A percentile compares a stretch with the other conserved stretches of the same genome.
Evolutionary conservation across 1,284 basidiomycete species (phyloP).

Genomic region (Sporisorium sorghi): DNA sequence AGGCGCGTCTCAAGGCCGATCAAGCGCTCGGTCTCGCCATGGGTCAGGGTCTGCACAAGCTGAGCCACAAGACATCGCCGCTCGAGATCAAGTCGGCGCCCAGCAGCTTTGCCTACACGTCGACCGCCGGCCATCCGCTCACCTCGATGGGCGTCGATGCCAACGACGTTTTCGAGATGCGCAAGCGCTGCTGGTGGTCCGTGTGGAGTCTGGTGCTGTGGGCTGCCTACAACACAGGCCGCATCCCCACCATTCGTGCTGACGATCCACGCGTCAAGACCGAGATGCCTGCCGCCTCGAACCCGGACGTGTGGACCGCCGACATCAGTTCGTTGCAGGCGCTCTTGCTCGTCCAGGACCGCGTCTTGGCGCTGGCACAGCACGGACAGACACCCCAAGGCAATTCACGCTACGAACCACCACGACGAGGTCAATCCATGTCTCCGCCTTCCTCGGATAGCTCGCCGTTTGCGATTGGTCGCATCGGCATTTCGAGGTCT

Average conservation of each 20-base stretch:
- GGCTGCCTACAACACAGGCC: conserved; percentile 63
- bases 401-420: conserved; percentile 24
- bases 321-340: conserved; percentile 59
- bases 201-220: conserved; percentile 61
- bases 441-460: conserved; percentile 28
- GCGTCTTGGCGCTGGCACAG: conserved; percentile 58
- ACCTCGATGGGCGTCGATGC: conserved; percentile 38
- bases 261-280: conserved; percentile 63
- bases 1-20: conserved; percentile 63
- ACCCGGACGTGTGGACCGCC: conserved; percentile 49
- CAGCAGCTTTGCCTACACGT: conserved; percentile 44
- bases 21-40: conserved; percentile 64
- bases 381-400: conserved; percentile 22
- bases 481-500: conserved; percentile 30
- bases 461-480: conserved; percentile 42
- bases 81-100: conserved; percentile 30
- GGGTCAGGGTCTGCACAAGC: conserved; percentile 61
- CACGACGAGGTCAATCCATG: conserved; percentile 15
- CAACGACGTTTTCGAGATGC: conserved; percentile 60
- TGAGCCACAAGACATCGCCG: conserved; percentile 37
- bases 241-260: conserved; percentile 61
- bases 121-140: conserved; percentile 34
- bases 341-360: conserved; percentile 59
- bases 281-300: conserved; percentile 53
- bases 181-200: conserved; percentile 64